Conservation (phyloP, 1,284 basidiomycete species). For the Heimioporus punctisporus region DNA sequence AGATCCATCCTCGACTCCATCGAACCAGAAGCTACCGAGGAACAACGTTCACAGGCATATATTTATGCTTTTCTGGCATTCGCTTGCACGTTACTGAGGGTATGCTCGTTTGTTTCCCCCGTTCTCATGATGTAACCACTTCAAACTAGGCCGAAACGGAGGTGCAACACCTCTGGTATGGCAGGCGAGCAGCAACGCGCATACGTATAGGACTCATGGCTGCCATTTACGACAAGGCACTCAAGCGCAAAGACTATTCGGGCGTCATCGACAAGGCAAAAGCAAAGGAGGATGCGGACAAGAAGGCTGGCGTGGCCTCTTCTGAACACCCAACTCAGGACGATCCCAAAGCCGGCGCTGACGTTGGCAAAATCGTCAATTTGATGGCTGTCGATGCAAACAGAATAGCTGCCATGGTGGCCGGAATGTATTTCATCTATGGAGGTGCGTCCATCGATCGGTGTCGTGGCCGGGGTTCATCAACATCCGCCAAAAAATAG, state of each 20-base stretch:
- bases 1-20: constrained; percentile 40
- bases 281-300: constrained; percentile 16
- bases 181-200: constrained; percentile 58
- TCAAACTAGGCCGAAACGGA: constrained; percentile 52
- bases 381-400: constrained; percentile 76
- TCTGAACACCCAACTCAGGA: constrained; percentile 34
- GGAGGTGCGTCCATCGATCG: constrained; percentile 43
- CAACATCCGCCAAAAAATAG: constrained; percentile 31
- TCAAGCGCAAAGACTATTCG: constrained; percentile 84
- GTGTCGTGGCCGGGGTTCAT: neutral
- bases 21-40: constrained; percentile 29
- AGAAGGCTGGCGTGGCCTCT: constrained; percentile 14
- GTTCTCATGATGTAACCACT: neutral
- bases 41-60: constrained; percentile 55
- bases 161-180: constrained; percentile 68
- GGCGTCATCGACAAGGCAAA: constrained; percentile 68
- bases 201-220: constrained; percentile 65
- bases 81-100: constrained; percentile 50
- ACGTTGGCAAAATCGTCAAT: constrained; percentile 79
- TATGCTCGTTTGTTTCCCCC: constrained; percentile 6
- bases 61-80: constrained; percentile 65
- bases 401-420: constrained; percentile 51
- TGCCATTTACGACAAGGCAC: constrained; percentile 88
- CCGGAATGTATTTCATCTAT: constrained; percentile 65
- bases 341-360: constrained; percentile 68